Percentiles rank a stretch among this genome's conserved stretches.
Conservation (phyloP, 2,329 filamentous ascomycete genomes). For the Aurifilum marmelostoma region DNA sequence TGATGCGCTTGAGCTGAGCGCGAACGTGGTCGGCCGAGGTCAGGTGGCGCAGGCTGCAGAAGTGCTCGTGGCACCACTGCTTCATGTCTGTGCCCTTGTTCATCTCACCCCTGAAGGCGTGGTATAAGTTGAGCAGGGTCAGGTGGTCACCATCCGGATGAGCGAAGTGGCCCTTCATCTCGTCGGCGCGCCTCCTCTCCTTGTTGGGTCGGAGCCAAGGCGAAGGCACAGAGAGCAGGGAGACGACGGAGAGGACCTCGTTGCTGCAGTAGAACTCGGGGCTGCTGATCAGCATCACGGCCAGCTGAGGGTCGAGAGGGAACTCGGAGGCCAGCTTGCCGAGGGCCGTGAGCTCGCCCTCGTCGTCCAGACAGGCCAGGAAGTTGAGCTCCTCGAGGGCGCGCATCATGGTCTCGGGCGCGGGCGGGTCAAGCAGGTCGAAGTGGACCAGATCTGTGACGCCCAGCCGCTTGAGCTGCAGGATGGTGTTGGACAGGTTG, state of each 20-base stretch:
- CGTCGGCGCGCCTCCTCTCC: slow-evolving; percentile 87
- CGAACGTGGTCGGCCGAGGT: slow-evolving; percentile 95
- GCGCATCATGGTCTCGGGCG: slow-evolving; percentile 97
- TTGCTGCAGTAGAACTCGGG: slow-evolving; percentile 99
- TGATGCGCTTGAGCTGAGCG: slow-evolving; percentile 88
- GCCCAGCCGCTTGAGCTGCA: slow-evolving; percentile 96
- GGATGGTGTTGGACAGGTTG: slow-evolving; percentile 90
- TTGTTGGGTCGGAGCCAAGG: slow-evolving; percentile 87
- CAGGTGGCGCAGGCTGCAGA: slow-evolving; percentile 84
- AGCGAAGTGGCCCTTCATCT: slow-evolving; percentile 94
- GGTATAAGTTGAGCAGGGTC: slow-evolving; percentile 95
- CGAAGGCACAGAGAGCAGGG: slow-evolving; percentile 91
- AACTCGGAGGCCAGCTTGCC: slow-evolving; percentile 92
- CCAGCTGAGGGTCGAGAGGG: slow-evolving; percentile 88
- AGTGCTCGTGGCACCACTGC: slow-evolving; percentile 97
- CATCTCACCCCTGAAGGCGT: slow-evolving; percentile 84
- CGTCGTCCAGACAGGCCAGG: slow-evolving; percentile 92
- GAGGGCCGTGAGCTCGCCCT: slow-evolving; percentile 86
- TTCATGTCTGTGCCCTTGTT: slow-evolving; percentile 71
- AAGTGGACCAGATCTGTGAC: slow-evolving; percentile 97
- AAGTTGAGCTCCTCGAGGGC: slow-evolving; percentile 98
- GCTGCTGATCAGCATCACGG: slow-evolving; percentile 96
- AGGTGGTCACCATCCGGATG: slow-evolving; percentile 94
- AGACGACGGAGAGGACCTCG: slow-evolving; percentile 93
- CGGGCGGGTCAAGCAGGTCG: slow-evolving; percentile 97